phyloP scores from a whole-genome alignment of 164 flowering plant genomes.

The Vitis cinerea region DNA sequence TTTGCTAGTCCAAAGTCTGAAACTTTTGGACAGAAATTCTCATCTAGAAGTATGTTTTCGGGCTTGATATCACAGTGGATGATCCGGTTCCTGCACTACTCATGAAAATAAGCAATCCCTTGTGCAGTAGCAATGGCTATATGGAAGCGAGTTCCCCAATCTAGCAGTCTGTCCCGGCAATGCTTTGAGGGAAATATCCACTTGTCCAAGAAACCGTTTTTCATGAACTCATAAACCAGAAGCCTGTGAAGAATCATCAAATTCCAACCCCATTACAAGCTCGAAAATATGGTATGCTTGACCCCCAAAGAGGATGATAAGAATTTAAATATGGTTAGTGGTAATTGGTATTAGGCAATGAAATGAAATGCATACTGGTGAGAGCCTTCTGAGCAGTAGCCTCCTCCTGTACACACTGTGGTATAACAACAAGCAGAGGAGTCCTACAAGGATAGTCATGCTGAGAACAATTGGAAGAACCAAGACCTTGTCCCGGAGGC shows the following conservation, averaged over 20 bases:
- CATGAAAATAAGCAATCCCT: constrained; percentile 93
- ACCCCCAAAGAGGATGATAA: no score
- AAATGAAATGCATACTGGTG: constrained; percentile 46
- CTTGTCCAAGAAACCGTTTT: constrained; percentile 86
- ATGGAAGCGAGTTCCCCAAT: constrained; percentile 74
- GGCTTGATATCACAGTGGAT: constrained; percentile 98
- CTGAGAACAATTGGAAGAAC: constrained; percentile 67
- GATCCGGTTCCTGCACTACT: constrained; percentile 82
- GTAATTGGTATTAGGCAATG: background rate
- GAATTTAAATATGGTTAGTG: no score
- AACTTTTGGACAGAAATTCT: constrained; percentile 82
- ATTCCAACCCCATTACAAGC: no score
- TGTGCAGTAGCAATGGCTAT: constrained; percentile 85
- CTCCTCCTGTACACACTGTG: constrained; percentile 46
- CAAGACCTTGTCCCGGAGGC: constrained; percentile 39
- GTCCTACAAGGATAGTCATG: constrained; percentile 47
- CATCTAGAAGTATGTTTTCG: constrained; percentile 86
- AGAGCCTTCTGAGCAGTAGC: constrained; percentile 78
- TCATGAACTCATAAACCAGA: constrained; percentile 88
- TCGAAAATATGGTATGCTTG: no score
- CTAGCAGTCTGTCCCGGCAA: constrained; percentile 42
- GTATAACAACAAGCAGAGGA: constrained; percentile 55
- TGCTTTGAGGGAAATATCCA: constrained; percentile 80
- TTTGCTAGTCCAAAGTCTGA: constrained; percentile 96
- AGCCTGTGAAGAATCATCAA: constrained; percentile 44